Percentiles rank a stretch among this genome's conserved stretches.
phyloP scores from a whole-genome alignment of 2,329 filamentous ascomycete species.

The Diplodia scrobiculata region DNA sequence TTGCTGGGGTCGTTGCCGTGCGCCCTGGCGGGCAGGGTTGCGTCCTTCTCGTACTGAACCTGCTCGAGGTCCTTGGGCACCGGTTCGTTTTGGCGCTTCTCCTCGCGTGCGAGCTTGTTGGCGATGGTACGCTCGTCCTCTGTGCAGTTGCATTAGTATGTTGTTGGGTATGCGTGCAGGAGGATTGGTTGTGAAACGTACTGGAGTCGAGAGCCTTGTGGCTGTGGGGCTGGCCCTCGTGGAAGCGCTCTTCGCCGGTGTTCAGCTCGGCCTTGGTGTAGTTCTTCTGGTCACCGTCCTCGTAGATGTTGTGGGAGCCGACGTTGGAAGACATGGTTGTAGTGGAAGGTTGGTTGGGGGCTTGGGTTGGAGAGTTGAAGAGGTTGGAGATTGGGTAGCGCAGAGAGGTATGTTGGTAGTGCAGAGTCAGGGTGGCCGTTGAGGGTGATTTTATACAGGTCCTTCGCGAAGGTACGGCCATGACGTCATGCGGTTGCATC shows the following conservation, averaged over 20 bases:
- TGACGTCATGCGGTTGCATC: slow-evolving; percentile 14
- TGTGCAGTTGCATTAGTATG: slow-evolving; percentile 34
- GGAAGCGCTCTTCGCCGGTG: slow-evolving; percentile 60
- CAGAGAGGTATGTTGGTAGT: slow-evolving; percentile 1
- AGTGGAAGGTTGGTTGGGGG: not conserved
- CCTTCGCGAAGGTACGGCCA: not conserved
- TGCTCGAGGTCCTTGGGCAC: slow-evolving; percentile 44
- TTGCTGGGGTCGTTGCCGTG: slow-evolving; percentile 74
- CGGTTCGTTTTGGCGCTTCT: slow-evolving; percentile 53
- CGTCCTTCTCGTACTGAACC: slow-evolving; percentile 58
- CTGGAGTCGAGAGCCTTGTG: slow-evolving; percentile 72
- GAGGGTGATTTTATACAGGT: slow-evolving; percentile 13
- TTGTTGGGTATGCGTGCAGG: too few relatives aligned
- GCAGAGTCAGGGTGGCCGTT: not conserved
- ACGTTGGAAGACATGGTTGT: slow-evolving; percentile 63
- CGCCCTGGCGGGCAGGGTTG: slow-evolving; percentile 61
- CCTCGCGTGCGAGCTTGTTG: slow-evolving; percentile 68
- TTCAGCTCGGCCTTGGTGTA: slow-evolving; percentile 55
- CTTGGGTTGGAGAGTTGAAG: not conserved
- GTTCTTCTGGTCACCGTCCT: slow-evolving; percentile 75
- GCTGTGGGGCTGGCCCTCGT: slow-evolving; percentile 71
- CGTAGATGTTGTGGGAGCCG: slow-evolving; percentile 67
- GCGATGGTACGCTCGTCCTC: slow-evolving; percentile 72
- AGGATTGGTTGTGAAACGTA: slow-evolving; percentile 46
- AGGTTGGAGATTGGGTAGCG: not conserved